Evolutionary conservation across 164 flowering plant species (phyloP), one percentile per base, ranked within the genome.

Genomic region (Dillenia turbinata): DNA sequence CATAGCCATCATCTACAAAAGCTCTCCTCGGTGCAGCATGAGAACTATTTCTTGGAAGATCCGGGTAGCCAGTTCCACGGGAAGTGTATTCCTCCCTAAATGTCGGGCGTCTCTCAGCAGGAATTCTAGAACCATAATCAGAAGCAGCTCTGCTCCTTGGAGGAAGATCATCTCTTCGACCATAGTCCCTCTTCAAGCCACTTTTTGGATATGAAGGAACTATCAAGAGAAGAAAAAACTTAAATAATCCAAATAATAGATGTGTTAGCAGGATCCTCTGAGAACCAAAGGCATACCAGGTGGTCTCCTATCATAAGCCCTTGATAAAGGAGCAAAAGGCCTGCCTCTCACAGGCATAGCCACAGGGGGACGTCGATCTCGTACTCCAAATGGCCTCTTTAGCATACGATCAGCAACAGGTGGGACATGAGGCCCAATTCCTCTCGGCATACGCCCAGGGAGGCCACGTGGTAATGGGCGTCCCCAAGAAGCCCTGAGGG

Each of bases 1-100:
- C 79, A 75, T 94, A 90, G 43, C 85, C 80, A 66, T 94, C 98
- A 78, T 94, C 95, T 11, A 75, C 74, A 71, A 86, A 91, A 47
- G 80, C 71, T 70, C 96, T 85, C 80, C 94, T 89, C 46, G 75
- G 48, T 46, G 79, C 66, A 67, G 81, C 26, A 13, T 88, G 88
- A 55, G 97, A 62, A 47, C 84, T 65, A 65, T 59, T 64, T 60
- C 90, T 82, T 24, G 88, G 88, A 57, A 75, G 56, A 65, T 87
- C 96, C 54, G 77, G 49, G 62, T 87, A 91, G 11, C 76, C 80
- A 74, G 96, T 68, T 53, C 83, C 85, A 56, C 88, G 96, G 15
- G 85, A 59, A 56, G 85, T 11, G 70, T 91, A 91, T 1, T 85
- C 91, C 61, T 88, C 93, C 52, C 89, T 83, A 59, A 88, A 86